Percentiles rank a stretch among this genome's conserved stretches.
Conservation (phyloP, 2,329 filamentous ascomycete species). For the Aspergillus candidus region DNA sequence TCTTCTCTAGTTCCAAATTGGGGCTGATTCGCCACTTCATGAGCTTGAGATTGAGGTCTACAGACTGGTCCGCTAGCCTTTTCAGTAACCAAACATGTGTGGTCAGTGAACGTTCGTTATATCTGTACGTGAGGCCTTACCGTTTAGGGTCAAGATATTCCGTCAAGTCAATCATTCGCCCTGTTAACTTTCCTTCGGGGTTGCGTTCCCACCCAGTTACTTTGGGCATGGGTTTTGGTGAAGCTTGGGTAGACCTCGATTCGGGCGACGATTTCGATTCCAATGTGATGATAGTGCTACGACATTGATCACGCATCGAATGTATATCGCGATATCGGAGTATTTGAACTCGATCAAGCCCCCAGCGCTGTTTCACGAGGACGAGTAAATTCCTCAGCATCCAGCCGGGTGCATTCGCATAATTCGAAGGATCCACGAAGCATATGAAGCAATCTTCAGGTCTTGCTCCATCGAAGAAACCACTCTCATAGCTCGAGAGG, state of each 20-base stretch:
- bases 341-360: slow-evolving; percentile 69
- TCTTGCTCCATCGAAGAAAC: slow-evolving; percentile 71
- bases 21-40: slow-evolving; percentile 99
- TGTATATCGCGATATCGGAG: slow-evolving; percentile 87
- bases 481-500: slow-evolving; percentile 71
- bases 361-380: slow-evolving; percentile 75
- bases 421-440: slow-evolving; percentile 91
- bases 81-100: slow-evolving; percentile 3
- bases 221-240: slow-evolving; percentile 61
- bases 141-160: slow-evolving; percentile 89
- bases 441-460: slow-evolving; percentile 74
- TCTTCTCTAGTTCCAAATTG: slow-evolving; percentile 74
- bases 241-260: slow-evolving; percentile 26
- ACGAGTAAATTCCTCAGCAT: slow-evolving; percentile 84
- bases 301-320: slow-evolving; percentile 67
- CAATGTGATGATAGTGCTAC: slow-evolving; percentile 70
- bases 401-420: slow-evolving; percentile 82
- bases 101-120: neutral
- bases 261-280: slow-evolving; percentile 27
- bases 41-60: slow-evolving; percentile 92
- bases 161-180: slow-evolving; percentile 72
- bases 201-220: slow-evolving; percentile 94
- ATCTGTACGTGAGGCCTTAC: slow-evolving; percentile 16
- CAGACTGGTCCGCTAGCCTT: slow-evolving; percentile 79
- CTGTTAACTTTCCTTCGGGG: slow-evolving; percentile 66